Percentiles rank a stretch among this genome's conserved stretches.
These are phyloP conservation scores for Madurella mycetomatis DNA, from an alignment of 2,329 filamentous ascomycete species.

Conservation along the genomic window DNA sequence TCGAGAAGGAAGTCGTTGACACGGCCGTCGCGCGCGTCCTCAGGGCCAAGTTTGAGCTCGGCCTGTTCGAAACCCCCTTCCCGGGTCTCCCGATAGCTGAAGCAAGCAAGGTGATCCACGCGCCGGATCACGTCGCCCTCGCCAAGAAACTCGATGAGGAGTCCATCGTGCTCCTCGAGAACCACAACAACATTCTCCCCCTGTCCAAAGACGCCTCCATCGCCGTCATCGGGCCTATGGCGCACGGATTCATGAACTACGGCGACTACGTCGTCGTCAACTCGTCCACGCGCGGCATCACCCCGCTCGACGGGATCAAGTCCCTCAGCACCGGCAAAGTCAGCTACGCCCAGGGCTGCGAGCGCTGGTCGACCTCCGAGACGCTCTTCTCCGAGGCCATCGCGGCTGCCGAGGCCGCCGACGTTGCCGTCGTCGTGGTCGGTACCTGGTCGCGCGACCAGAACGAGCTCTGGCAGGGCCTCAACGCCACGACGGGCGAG, in stretches of 20 bases:
- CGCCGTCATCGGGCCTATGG: conserved; percentile 73
- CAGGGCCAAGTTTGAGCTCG: conserved; percentile 63
- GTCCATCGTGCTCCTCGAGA: conserved; percentile 58
- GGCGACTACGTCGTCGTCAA: conserved; percentile 69
- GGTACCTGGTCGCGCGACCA: conserved; percentile 75
- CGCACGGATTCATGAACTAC: conserved; percentile 66
- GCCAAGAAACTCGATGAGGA: conserved; percentile 62
- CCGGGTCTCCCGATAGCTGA: conserved; percentile 52
- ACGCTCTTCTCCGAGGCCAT: conserved; percentile 64
- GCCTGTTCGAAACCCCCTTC: conserved; percentile 68
- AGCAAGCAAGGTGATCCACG: conserved; percentile 58
- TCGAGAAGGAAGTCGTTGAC: conserved; percentile 58
- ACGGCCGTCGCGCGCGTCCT: conserved; percentile 62
- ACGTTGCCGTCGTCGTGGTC: conserved; percentile 68
- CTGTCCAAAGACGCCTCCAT: conserved; percentile 61
- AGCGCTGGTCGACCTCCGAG: conserved; percentile 67
- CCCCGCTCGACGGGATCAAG: conserved; percentile 64
- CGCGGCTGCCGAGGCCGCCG: conserved; percentile 59
- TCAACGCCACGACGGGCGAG: conserved; percentile 72
- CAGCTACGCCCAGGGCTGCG: conserved; percentile 65
- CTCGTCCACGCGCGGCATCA: conserved; percentile 61
- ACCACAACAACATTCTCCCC: conserved; percentile 50
- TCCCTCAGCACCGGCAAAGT: conserved; percentile 56
- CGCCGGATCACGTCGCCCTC: conserved; percentile 51
- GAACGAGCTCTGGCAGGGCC: conserved; percentile 61